Evolutionary conservation across 2,329 filamentous ascomycete species (phyloP), one percentile per base, ranked within the genome.

Genomic region (Colletotrichum graminicola): DNA sequence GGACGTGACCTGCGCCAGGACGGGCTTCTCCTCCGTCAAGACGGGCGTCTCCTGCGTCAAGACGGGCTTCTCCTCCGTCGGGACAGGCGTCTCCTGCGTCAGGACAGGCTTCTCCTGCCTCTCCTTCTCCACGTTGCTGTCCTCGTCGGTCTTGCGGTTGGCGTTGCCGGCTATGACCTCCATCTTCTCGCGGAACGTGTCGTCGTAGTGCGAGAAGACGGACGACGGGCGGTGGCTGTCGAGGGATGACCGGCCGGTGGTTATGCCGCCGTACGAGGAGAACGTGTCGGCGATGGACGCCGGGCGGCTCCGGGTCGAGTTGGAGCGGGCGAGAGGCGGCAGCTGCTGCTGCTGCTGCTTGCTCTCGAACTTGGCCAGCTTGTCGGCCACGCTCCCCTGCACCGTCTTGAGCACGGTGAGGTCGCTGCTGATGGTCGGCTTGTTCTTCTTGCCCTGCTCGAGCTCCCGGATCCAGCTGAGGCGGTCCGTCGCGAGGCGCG

Each of bases 161-260:
- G 63, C 32, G 21, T 26, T 36, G 5, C 62, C 62, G 5, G 67
- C 29, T 26, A 71, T 67, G 29, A 67, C 29, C 57, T 71, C 67
- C 67, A 71, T 67, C 57, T 71, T 71, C 56, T 71, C 67, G 57
- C 67, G 67, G 57, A 71, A 71, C 36, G 67, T 62, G 26, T 71
- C 67, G 21, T 71, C 67, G 2, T 71, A 71, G 23, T 71, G 67
- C 43, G 67, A 71, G 67, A 71, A 71, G 14, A 71, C 67, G 36
- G 67, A 71, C 26, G 67, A 71, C 2, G 67, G 51, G 43, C 67
- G 67, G 49, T 67, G 64, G 41, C 55, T 67, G n/a, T 71, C 67
- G 7, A 71, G 43, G 5, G 67, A 71, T 5, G 67, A 71, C 12
- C 67, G 63, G 41, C 56, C 56, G 26, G 67, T 71, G 26, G 67